Evolutionary conservation across 495 filamentous ascomycete species (phyloP), one percentile per base, ranked within the genome.

Genomic region (Penicillium riverlandense): DNA sequence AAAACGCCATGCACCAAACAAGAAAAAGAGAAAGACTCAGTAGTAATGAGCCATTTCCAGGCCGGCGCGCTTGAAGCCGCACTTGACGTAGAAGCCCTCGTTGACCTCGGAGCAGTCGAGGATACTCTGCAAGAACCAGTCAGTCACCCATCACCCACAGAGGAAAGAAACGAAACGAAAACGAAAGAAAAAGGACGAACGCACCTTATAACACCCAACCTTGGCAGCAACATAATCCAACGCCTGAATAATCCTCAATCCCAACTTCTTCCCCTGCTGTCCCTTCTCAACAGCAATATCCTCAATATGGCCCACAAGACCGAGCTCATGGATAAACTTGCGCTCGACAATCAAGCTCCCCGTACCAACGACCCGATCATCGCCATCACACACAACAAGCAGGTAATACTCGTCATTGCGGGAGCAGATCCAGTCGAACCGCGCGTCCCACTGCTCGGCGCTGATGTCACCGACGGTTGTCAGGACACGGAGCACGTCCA

Each of bases 31-130:
- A 13, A 9, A 10, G 29, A 35, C 38, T 61, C 82, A 84, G 65
- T 91, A 90, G 62, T 96, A 95, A 67, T 95, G 90, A 35, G 90
- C 92, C 92, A 98, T 98, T 66, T 98, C 88, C 41, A 96, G 66
- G 8, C 92, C 92, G 16, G 90, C 94, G 37, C 90, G 73, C 67
- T 88, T 86, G 65, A 94, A 97, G 35, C 91, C 94, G 62, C 92
- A 98, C 77, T 98, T 98, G 53, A 95, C 79, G 63, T 98, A 98
- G 73, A 98, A 98, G 11, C 90, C 92, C 68, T 96, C 89, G 63
- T 98, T 98, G 52, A 85, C 68, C 59, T 88, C 83, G 8, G 78
- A 83, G 61, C 84, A 88, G 49, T 88, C 85, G 27, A 88, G 73
- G 42, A 88, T 88, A 22, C 71, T 78, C 80, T 82, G 41, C 28